Percentiles rank a stretch among this genome's conserved stretches.
These are phyloP conservation scores for Candida sanyaensis DNA, from an alignment of 1,139 yeast species.

Conservation along the genomic window DNA sequence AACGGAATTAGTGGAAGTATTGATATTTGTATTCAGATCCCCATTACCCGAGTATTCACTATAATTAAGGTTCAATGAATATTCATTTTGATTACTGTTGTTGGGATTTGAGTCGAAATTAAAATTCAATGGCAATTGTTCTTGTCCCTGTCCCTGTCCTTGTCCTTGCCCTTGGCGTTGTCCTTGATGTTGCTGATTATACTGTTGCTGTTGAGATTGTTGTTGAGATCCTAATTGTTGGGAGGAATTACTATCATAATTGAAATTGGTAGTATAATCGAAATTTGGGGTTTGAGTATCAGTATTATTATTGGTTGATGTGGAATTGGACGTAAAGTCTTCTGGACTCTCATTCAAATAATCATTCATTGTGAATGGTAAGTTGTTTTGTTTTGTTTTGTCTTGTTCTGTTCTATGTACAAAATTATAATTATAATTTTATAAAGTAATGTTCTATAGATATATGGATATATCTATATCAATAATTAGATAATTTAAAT, in stretches of 20 bases:
- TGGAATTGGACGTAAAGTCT: conserved; percentile 19
- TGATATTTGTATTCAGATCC: conserved; percentile 4
- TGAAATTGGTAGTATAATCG: conserved; percentile 3
- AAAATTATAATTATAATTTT: no score
- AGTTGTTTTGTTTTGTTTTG: no score
- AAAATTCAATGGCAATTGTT: conserved; percentile 8
- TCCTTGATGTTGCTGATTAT: neutral
- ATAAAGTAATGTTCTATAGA: no score
- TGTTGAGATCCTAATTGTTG: neutral
- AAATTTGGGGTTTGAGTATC: conserved; percentile 4
- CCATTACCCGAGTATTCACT: conserved; percentile 9
- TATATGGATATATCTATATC: no score
- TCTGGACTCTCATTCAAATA: conserved; percentile 41
- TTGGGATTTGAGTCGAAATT: conserved; percentile 9
- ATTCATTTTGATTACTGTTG: conserved; percentile 12
- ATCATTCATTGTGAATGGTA: conserved; percentile 30
- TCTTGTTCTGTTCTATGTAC: neutral
- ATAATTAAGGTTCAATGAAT: conserved; percentile 16
- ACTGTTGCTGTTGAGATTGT: conserved; percentile 1
- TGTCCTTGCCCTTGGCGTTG: no score
- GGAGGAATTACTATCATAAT: neutral
- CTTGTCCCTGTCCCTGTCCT: conserved; percentile 16
- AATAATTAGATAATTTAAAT: no score
- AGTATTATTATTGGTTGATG: conserved; percentile 7
- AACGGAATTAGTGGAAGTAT: conserved; percentile 4